phyloP scores from a whole-genome alignment of 2,329 filamentous ascomycete species.

The Magnaporthales sp. region DNA sequence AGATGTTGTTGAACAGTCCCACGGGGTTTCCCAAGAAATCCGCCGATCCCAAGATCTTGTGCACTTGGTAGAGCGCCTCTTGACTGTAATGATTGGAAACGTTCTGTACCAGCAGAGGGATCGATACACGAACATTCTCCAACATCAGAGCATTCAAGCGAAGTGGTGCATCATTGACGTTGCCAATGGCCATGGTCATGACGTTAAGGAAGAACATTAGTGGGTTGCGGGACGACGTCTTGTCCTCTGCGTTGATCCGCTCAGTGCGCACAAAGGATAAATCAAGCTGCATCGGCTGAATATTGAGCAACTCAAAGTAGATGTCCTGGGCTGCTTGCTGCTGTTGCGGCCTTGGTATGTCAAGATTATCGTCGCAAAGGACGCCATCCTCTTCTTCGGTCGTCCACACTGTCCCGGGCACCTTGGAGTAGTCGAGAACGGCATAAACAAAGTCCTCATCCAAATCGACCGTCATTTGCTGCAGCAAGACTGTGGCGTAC shows the following conservation, averaged over 20 bases:
- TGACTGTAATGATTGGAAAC: constrained; percentile 94
- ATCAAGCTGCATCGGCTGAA: constrained; percentile 97
- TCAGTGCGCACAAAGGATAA: constrained; percentile 96
- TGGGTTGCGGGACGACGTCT: constrained; percentile 81
- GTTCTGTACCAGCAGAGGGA: constrained; percentile 73
- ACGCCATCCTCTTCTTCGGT: constrained; percentile 69
- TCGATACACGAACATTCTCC: constrained; percentile 89
- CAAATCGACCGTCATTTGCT: constrained; percentile 96
- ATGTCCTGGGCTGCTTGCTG: constrained; percentile 84
- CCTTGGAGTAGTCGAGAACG: constrained; percentile 87
- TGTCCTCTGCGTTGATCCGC: constrained; percentile 91
- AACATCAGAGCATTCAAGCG: constrained; percentile 88
- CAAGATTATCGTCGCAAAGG: constrained; percentile 81
- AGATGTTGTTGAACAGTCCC: constrained; percentile 95
- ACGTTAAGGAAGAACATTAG: constrained; percentile 99
- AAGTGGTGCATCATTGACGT: constrained; percentile 95
- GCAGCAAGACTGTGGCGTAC: constrained; percentile 85
- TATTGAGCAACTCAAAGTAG: constrained; percentile 94
- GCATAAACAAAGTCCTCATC: constrained; percentile 98
- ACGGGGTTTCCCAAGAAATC: constrained; percentile 98
- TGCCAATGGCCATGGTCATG: constrained; percentile 98
- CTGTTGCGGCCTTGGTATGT: constrained; percentile 85
- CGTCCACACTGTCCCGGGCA: constrained; percentile 82
- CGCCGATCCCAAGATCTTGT: constrained; percentile 93
- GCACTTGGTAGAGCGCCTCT: constrained; percentile 89